phyloP scores from a whole-genome alignment of 768 basidiomycete species.

The Mycena pura region DNA sequence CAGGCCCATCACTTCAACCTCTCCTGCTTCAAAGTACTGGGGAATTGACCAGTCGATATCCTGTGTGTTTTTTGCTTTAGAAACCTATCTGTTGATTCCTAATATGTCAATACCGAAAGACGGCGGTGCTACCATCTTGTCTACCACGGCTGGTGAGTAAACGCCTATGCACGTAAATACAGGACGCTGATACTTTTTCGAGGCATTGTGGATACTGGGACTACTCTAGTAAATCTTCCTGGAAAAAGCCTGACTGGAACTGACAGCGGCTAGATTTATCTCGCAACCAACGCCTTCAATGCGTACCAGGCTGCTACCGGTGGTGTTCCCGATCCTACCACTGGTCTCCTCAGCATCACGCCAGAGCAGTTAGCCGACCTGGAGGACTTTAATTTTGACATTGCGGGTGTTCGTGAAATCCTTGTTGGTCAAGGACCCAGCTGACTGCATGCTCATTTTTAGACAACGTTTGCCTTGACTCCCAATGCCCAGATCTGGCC shows the following conservation, averaged over 20 bases:
- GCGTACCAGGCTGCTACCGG: constrained; percentile 40
- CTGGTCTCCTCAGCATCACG: constrained; percentile 27
- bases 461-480: constrained; percentile 32
- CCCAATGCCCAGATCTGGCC: constrained; percentile 45
- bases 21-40: constrained; percentile 46
- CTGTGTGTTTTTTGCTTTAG: no score
- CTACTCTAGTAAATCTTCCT: constrained; percentile 47
- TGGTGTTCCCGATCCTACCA: constrained; percentile 25
- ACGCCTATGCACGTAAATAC: constrained; percentile 45
- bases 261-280: no score
- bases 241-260: no score
- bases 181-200: neutral
- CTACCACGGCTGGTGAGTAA: constrained; percentile 44
- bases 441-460: neutral
- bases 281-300: constrained; percentile 39
- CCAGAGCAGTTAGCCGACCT: constrained; percentile 31
- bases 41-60: constrained; percentile 49
- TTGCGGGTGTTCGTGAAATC: no score
- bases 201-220: constrained; percentile 22
- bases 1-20: constrained; percentile 1
- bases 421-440: constrained; percentile 43
- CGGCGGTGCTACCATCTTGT: constrained; percentile 42
- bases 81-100: no score
- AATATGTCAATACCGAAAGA: no score
- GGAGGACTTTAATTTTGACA: constrained; percentile 40